These are phyloP conservation scores for Monilinia aucupariae DNA, from an alignment of 2,329 filamentous ascomycete species.

Conservation along the genomic window DNA sequence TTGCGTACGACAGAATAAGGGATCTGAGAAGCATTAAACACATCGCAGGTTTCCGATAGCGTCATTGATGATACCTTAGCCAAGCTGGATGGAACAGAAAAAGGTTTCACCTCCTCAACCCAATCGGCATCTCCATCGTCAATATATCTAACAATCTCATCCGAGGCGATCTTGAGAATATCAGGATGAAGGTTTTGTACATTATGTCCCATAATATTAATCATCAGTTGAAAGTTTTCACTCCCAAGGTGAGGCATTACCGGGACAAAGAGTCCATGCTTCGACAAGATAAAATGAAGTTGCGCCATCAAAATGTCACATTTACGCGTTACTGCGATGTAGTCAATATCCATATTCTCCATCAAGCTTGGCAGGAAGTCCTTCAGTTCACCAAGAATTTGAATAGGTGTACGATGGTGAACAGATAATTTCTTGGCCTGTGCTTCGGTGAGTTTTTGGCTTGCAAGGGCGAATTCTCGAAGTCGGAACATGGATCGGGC, in stretches of 20 bases:
- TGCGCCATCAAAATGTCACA: background rate
- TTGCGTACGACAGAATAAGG: background rate
- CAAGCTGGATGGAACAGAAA: background rate
- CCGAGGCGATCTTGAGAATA: background rate
- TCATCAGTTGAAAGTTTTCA: conserved; percentile 2
- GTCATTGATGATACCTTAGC: background rate
- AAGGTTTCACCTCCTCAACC: background rate
- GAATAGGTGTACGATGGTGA: background rate
- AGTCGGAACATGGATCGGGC: background rate
- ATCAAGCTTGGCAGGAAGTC: background rate
- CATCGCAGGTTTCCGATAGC: fast-evolving
- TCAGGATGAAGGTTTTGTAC: background rate
- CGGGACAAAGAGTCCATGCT: background rate
- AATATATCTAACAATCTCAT: background rate
- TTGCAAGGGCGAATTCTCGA: background rate
- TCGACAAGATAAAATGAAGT: background rate
- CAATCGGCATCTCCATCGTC: background rate
- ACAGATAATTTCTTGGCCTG: background rate
- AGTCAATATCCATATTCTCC: background rate
- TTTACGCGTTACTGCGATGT: background rate
- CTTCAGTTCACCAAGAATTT: background rate
- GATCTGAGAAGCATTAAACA: background rate
- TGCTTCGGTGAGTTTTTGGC: background rate
- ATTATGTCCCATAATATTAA: background rate
- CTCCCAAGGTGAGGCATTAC: background rate